A percentile compares a stretch with the other conserved stretches of the same genome.
phyloP scores from a whole-genome alignment of 805 yeast genomes.

The Candida methanosorbosa region DNA sequence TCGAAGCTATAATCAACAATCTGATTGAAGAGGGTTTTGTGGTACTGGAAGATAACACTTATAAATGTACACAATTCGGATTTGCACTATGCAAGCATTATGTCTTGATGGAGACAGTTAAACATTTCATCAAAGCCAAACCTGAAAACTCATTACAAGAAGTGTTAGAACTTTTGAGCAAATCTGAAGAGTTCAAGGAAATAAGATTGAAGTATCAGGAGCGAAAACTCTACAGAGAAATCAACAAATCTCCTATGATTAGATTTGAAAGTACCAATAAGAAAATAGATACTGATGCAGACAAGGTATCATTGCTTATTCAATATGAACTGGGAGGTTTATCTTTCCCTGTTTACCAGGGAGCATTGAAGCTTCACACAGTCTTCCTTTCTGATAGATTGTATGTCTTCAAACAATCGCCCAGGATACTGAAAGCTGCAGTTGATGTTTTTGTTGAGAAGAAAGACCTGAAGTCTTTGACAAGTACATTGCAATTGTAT shows the following conservation, averaged over 20 bases:
- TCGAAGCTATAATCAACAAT: conserved; percentile 23
- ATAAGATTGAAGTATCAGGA: conserved; percentile 35
- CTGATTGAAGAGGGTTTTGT: conserved; percentile 26
- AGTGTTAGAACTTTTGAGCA: conserved; percentile 21
- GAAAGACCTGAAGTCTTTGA: conserved; percentile 33
- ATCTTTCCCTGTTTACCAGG: conserved; percentile 35
- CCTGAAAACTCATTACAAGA: conserved; percentile 4
- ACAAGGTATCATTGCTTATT: conserved; percentile 33
- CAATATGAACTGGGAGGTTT: conserved; percentile 45
- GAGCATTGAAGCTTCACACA: conserved; percentile 28
- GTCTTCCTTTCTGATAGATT: conserved; percentile 36
- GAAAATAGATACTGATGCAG: conserved; percentile 18
- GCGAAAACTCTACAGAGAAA: conserved; percentile 33
- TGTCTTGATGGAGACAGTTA: conserved; percentile 35
- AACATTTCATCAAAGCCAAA: conserved; percentile 18
- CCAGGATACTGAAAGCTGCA: conserved; percentile 34
- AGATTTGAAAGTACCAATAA: conserved; percentile 27
- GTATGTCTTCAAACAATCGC: conserved; percentile 31
- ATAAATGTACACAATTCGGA: conserved; percentile 33
- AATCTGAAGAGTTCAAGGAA: conserved; percentile 31
- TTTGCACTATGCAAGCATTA: conserved; percentile 41
- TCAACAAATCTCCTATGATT: conserved; percentile 30
- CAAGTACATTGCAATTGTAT: conserved; percentile 26
- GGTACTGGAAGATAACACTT: conserved; percentile 4
- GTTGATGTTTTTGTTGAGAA: conserved; percentile 33